A percentile compares a stretch with the other conserved stretches of the same genome.
phyloP scores from a whole-genome alignment of 352 stramenopile genomes.

The Phytopythium montanum region DNA sequence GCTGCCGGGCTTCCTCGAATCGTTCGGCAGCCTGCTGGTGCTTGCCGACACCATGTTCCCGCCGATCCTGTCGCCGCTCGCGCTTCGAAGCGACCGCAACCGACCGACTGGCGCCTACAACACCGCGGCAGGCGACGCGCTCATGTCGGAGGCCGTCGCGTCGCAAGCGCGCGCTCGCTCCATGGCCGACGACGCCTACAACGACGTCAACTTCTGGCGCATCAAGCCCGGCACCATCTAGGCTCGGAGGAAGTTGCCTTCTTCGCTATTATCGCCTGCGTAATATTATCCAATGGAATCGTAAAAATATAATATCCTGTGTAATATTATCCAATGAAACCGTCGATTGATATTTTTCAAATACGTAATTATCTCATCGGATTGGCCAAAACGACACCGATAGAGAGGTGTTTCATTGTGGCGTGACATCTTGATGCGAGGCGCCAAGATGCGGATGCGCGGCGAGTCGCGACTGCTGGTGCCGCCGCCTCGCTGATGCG shows the following conservation, averaged over 20 bases:
- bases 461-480: not conserved
- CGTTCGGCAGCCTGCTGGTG: conserved; percentile 54
- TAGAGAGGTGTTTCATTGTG: not conserved
- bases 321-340: conserved; percentile 1
- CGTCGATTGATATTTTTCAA: not conserved
- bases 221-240: conserved; percentile 42
- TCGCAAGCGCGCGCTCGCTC: conserved; percentile 44
- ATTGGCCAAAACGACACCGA: not conserved
- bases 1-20: conserved; percentile 62
- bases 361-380: not conserved
- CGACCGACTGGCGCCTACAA: not conserved
- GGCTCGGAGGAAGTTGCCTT: not conserved
- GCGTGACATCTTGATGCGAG: not conserved
- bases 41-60: conserved; percentile 79
- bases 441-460: not conserved
- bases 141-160: conserved; percentile 50
- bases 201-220: conserved; percentile 85
- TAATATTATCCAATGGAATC: conserved; percentile 1
- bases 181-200: conserved; percentile 78
- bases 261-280: not conserved
- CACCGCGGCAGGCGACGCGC: conserved; percentile 17
- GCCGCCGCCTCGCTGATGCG: not conserved
- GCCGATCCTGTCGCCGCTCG: conserved; percentile 45
- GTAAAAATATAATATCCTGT: not conserved
- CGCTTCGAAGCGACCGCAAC: conserved; percentile 7